Evolutionary conservation across 176 grass and related monocot genomes (phyloP).

Genomic region (Avena insularis): DNA sequence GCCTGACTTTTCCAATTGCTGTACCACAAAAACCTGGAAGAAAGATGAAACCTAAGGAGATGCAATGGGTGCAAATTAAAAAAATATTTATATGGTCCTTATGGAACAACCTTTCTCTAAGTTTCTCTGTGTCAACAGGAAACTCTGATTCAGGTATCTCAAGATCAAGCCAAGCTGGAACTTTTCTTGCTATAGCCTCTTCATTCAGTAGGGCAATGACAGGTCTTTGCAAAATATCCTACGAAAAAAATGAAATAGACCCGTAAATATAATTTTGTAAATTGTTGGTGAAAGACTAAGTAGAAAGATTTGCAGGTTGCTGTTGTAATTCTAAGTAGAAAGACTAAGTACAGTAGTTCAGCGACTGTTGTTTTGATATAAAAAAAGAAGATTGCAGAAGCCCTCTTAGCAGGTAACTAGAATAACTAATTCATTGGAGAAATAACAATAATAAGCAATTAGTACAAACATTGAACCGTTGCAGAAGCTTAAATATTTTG

Average conservation of each 20-base stretch:
- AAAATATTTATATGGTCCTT: slow-evolving; percentile 23
- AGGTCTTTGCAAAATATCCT: slow-evolving; percentile 74
- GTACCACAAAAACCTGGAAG: slow-evolving; percentile 78
- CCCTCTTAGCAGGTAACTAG: not conserved
- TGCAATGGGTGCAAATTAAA: slow-evolving; percentile 4
- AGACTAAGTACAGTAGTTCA: not conserved
- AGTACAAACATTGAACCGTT: slow-evolving; percentile 72
- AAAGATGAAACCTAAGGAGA: slow-evolving; percentile 35
- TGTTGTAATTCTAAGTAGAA: not conserved
- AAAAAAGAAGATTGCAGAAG: not conserved
- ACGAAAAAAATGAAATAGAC: slow-evolving; percentile 37
- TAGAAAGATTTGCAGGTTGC: not conserved
- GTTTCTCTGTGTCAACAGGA: slow-evolving; percentile 65
- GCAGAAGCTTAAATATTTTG: slow-evolving; percentile 76
- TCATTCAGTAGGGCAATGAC: slow-evolving; percentile 64
- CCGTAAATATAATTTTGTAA: slow-evolving; percentile 19
- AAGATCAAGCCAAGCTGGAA: slow-evolving; percentile 85
- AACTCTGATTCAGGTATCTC: slow-evolving; percentile 63
- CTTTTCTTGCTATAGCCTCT: slow-evolving; percentile 61
- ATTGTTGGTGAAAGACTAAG: not conserved
- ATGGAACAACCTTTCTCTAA: slow-evolving; percentile 65
- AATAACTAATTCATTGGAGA: slow-evolving; percentile 22
- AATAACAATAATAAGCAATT: slow-evolving; percentile 30
- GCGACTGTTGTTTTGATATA: not conserved
- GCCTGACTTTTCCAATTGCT: slow-evolving; percentile 67